Evolutionary conservation across 1,284 basidiomycete genomes (phyloP).

Genomic region (Malassezia sp.): DNA sequence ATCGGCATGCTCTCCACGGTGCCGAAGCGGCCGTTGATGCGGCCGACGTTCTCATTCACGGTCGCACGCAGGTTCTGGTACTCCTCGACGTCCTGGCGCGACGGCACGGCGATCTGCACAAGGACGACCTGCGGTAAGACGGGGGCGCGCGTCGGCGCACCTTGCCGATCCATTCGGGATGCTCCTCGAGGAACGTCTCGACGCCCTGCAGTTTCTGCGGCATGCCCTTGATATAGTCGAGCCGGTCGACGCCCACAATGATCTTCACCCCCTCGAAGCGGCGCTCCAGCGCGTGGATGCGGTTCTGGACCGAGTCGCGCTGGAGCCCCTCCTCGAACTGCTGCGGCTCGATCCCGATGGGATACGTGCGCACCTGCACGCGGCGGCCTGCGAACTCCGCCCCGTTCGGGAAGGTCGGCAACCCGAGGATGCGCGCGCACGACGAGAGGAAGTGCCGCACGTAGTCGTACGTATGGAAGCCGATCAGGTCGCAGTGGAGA

Average conservation of each 20-base stretch:
- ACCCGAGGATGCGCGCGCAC: constrained; percentile 84
- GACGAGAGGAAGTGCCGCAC: constrained; percentile 97
- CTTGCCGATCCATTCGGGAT: constrained; percentile 99
- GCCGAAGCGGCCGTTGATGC: constrained; percentile 95
- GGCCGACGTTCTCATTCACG: constrained; percentile 92
- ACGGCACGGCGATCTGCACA: constrained; percentile 91
- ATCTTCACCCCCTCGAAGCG: constrained; percentile 90
- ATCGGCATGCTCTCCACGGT: constrained; percentile 99
- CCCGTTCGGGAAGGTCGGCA: constrained; percentile 96
- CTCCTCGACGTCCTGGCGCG: constrained; percentile 94
- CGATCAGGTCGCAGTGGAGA: constrained; percentile 74
- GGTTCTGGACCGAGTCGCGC: constrained; percentile 64
- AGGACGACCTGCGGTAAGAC: constrained; percentile 86
- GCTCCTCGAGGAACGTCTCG: constrained; percentile 88
- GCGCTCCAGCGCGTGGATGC: constrained; percentile 69
- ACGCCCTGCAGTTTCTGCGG: constrained; percentile 94
- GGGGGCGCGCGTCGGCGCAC: no score
- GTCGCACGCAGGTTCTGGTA: constrained; percentile 93
- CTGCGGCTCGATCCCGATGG: constrained; percentile 89
- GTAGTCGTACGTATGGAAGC: constrained; percentile 98
- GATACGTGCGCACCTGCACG: constrained; percentile 94
- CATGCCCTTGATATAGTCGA: constrained; percentile 99
- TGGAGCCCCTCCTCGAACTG: constrained; percentile 78
- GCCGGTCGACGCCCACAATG: constrained; percentile 91
- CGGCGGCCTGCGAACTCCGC: constrained; percentile 85